Evolutionary conservation across 768 basidiomycete species (phyloP), one percentile per base, ranked within the genome.

Genomic region (Hysterangium stoloniferum): DNA sequence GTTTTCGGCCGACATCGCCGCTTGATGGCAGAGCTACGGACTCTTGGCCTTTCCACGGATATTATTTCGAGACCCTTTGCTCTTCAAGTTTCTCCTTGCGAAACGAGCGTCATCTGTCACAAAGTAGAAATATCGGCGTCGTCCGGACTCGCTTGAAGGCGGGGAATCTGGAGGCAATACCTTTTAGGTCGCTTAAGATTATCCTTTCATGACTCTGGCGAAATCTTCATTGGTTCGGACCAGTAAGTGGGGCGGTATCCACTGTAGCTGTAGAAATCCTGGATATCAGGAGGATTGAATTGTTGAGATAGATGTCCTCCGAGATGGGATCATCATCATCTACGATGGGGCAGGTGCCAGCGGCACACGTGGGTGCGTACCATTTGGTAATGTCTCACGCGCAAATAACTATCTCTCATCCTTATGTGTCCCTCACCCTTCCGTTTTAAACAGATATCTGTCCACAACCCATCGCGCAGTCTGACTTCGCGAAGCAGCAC

Each of bases 101-200:
- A 36, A 49, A 24, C 48, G 17, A 33, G 32, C 22, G 46, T 33
- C 28, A 48, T 13, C 33, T 31, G 40, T 51, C 37, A 40, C 36
- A 38, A 29, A 48, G 22, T 34, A 32, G 4, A 51, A 35, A 2
- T 51, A 31, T 51, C 49, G 49, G 49, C 38, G n/a, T 41, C 49
- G 33, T 51, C 49, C 49, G 49, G 38, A 31, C 36, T 42, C 49
- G 49, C 49, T 51, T 51, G 49, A 51, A 15, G 40, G 6, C 36
- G 31, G 12, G 22, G 17, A 3, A 35, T 24, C 24, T 38, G 40
- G 36, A 20, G 29, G 29, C 27, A 6, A 17, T 3, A 31, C n/a
- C 17, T 19, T n/a, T 20, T 33, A 31, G 11, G 11, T 9, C 11
- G 11, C 11, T 9, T 17, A 34, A 17, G 33, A 34, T 15, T 1